Conservation (phyloP, 2,329 filamentous ascomycete genomes). For the Metarhizium rileyi region DNA sequence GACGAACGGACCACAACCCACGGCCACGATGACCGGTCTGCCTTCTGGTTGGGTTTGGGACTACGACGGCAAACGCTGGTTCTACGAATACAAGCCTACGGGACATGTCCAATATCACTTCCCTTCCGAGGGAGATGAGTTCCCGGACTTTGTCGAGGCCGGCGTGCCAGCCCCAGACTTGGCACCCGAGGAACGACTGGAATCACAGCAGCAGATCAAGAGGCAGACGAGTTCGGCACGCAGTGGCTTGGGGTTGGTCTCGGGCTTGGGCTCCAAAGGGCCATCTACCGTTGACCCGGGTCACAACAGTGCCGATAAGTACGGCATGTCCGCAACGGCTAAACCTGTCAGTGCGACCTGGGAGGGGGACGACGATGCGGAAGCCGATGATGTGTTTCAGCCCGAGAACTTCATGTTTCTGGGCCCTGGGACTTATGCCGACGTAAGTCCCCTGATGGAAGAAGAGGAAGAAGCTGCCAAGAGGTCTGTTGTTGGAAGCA, state of each 20-base stretch:
- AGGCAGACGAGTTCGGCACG: slow-evolving; percentile 18
- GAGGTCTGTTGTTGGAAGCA: slow-evolving; percentile 13
- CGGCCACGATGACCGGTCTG: slow-evolving; percentile 28
- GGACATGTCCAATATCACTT: slow-evolving; percentile 47
- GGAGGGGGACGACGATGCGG: slow-evolving; percentile 22
- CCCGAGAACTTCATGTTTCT: slow-evolving; percentile 45
- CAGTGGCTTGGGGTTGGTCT: not conserved
- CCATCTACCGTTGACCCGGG: slow-evolving; percentile 3
- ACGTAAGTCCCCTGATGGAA: slow-evolving; percentile 33
- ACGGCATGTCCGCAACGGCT: slow-evolving; percentile 24
- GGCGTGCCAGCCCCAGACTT: slow-evolving; percentile 28
- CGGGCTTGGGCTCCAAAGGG: slow-evolving; percentile 3
- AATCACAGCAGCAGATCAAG: slow-evolving; percentile 40
- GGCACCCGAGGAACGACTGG: slow-evolving; percentile 42
- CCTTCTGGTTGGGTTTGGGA: slow-evolving; percentile 47
- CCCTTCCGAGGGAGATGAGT: slow-evolving; percentile 48
- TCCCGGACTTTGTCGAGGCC: slow-evolving; percentile 39
- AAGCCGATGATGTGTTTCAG: slow-evolving; percentile 34
- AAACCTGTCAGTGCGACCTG: slow-evolving; percentile 22
- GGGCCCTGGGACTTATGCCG: slow-evolving; percentile 34
- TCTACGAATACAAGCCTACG: slow-evolving; percentile 46
- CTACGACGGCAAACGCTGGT: slow-evolving; percentile 48
- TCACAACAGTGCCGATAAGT: slow-evolving; percentile 6
- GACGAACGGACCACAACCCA: not conserved
- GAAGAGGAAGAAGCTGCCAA: slow-evolving; percentile 24